A percentile compares a stretch with the other conserved stretches of the same genome.
Conservation (phyloP, 2,329 filamentous ascomycete species). For the Beauveria scarabaeidicola region DNA sequence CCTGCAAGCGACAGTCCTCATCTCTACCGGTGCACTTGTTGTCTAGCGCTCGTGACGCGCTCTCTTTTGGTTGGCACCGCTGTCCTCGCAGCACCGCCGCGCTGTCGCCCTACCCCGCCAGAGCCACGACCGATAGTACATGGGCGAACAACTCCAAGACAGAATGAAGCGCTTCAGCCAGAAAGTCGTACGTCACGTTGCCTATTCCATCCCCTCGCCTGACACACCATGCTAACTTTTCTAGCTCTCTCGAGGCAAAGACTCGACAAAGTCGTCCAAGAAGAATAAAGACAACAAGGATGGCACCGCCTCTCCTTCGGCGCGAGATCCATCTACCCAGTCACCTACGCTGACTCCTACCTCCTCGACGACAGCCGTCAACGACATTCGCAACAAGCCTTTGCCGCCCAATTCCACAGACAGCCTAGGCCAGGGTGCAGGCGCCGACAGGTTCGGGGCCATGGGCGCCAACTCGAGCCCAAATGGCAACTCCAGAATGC, state of each 20-base stretch:
- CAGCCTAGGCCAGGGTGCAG: conserved; percentile 23
- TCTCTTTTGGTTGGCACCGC: not conserved
- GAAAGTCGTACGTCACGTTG: conserved; percentile 69
- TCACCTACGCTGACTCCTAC: conserved; percentile 67
- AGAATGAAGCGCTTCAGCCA: conserved; percentile 97
- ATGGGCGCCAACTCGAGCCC: conserved; percentile 26
- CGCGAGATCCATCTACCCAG: conserved; percentile 46
- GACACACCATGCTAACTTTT: not conserved
- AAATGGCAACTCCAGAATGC: conserved; percentile 40
- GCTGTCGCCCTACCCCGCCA: conserved; percentile 11
- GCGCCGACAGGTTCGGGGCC: conserved; percentile 35
- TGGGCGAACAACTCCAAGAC: conserved; percentile 22
- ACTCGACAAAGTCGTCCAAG: conserved; percentile 72
- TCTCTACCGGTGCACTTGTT: not conserved
- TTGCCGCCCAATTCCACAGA: conserved; percentile 49
- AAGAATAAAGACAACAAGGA: conserved; percentile 65
- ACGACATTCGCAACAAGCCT: conserved; percentile 78
- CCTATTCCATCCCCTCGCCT: conserved; percentile 9
- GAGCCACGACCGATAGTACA: conserved; percentile 6
- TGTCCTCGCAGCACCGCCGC: conserved; percentile 5
- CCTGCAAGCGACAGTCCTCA: not conserved
- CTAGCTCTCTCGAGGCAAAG: conserved; percentile 89
- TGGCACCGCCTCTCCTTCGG: conserved; percentile 71
- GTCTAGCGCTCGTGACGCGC: not conserved
- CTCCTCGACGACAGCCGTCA: conserved; percentile 80